A percentile compares a stretch with the other conserved stretches of the same genome.
Conservation (phyloP, 1,284 basidiomycete genomes). For the Moesziomyces sp. region DNA sequence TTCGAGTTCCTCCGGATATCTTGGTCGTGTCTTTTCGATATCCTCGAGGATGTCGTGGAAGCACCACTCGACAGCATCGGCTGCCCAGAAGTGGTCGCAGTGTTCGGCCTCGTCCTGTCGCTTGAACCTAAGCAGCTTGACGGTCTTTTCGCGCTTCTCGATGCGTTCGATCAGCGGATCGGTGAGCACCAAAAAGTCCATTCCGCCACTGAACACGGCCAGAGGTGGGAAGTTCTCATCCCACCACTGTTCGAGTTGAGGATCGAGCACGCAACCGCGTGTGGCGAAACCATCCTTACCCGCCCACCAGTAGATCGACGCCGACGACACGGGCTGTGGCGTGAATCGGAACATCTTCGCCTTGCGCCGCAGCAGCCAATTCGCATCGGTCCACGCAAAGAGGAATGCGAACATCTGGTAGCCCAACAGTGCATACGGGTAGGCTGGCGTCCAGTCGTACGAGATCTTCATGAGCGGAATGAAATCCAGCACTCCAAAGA, state of each 20-base stretch:
- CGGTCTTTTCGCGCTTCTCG: slow-evolving; percentile 64
- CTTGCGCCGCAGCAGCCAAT: slow-evolving; percentile 73
- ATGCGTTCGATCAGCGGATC: slow-evolving; percentile 61
- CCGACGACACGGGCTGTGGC: slow-evolving; percentile 73
- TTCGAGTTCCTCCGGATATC: slow-evolving; percentile 45
- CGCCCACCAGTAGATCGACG: slow-evolving; percentile 74
- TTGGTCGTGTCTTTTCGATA: slow-evolving; percentile 44
- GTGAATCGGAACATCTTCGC: slow-evolving; percentile 77
- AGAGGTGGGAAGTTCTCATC: slow-evolving; percentile 75
- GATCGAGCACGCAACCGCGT: slow-evolving; percentile 73
- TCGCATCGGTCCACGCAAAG: slow-evolving; percentile 75
- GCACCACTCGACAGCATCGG: slow-evolving; percentile 75
- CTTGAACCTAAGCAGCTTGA: slow-evolving; percentile 72
- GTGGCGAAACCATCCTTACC: slow-evolving; percentile 74
- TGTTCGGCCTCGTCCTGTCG: slow-evolving; percentile 71
- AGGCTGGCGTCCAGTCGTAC: slow-evolving; percentile 73
- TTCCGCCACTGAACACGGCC: slow-evolving; percentile 71
- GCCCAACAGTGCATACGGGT: slow-evolving; percentile 68
- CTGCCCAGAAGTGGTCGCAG: slow-evolving; percentile 72
- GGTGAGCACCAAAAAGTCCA: slow-evolving; percentile 64
- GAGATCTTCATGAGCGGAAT: slow-evolving; percentile 74
- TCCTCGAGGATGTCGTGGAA: slow-evolving; percentile 67
- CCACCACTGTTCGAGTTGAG: slow-evolving; percentile 71
- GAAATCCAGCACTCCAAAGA: slow-evolving; percentile 75
- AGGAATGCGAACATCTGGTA: slow-evolving; percentile 75